These are phyloP conservation scores for Nephelium lappaceum DNA, from an alignment of 345 rosid genomes.

Conservation along the genomic window DNA sequence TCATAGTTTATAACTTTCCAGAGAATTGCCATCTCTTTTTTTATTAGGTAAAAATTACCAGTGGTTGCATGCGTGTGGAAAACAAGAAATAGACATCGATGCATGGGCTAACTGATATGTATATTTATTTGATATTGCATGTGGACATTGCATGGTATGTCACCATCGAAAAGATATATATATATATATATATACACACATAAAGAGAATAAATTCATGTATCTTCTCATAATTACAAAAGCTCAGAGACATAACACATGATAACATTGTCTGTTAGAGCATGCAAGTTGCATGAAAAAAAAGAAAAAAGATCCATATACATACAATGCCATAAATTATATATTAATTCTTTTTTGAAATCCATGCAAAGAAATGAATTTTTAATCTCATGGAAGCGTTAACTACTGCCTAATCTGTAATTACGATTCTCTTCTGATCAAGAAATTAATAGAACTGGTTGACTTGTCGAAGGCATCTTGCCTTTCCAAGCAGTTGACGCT, in stretches of 20 bases:
- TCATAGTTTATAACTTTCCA: too few relatives aligned
- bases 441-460: neutral
- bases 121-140: neutral
- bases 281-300: conserved; percentile 10
- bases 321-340: neutral
- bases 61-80: too few relatives aligned
- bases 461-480: conserved; percentile 7
- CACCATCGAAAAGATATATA: too few relatives aligned
- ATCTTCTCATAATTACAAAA: neutral
- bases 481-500: too few relatives aligned
- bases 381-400: neutral
- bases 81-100: neutral
- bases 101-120: neutral
- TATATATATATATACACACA: too few relatives aligned
- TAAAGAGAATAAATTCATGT: neutral
- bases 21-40: too few relatives aligned
- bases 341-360: neutral
- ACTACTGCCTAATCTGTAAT: neutral
- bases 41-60: too few relatives aligned
- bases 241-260: neutral
- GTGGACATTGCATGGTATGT: neutral
- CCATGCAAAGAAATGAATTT: neutral
- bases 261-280: neutral
- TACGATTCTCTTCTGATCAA: neutral
- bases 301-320: neutral